These are phyloP conservation scores for Dioszegia hungarica DNA, from an alignment of 768 basidiomycete genomes.

Conservation along the genomic window DNA sequence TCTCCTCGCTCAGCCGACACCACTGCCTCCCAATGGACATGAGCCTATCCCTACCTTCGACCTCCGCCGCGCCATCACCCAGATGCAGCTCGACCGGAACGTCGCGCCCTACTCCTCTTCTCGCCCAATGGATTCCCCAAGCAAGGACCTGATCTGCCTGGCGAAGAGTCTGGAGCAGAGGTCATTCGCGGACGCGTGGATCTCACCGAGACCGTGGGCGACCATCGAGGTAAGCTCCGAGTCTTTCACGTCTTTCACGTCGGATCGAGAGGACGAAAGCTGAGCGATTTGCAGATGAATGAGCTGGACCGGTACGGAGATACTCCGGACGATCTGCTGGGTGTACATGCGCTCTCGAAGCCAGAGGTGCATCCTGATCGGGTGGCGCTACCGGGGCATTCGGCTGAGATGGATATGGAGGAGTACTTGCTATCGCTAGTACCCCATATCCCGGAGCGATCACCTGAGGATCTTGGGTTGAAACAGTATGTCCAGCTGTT, in stretches of 20 bases:
- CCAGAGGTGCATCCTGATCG: constrained; percentile 18
- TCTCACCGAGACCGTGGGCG: constrained; percentile 50
- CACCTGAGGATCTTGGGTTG: not conserved
- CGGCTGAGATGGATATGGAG: not conserved
- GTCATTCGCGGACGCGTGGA: constrained; percentile 59
- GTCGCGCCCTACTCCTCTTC: too few relatives aligned
- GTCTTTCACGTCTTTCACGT: not conserved
- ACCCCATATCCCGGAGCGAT: not conserved
- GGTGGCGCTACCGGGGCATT: constrained; percentile 15
- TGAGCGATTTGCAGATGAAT: constrained; percentile 6
- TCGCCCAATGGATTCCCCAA: too few relatives aligned
- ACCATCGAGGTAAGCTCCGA: constrained; percentile 54
- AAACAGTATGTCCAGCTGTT: not conserved
- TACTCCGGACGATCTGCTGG: constrained; percentile 28
- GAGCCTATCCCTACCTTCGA: constrained; percentile 53
- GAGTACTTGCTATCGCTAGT: not conserved
- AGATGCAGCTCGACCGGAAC: constrained; percentile 61
- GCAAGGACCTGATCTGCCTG: too few relatives aligned
- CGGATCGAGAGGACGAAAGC: not conserved
- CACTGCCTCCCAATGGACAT: constrained; percentile 48
- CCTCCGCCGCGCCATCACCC: constrained; percentile 62
- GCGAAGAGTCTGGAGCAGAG: not conserved
- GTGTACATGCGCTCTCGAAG: constrained; percentile 20
- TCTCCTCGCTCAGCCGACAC: constrained; percentile 45
- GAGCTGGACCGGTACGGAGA: constrained; percentile 8